Base-by-base conservation (phyloP, 352 stramenopile species). In the Saprolegnia diclina region DNA sequence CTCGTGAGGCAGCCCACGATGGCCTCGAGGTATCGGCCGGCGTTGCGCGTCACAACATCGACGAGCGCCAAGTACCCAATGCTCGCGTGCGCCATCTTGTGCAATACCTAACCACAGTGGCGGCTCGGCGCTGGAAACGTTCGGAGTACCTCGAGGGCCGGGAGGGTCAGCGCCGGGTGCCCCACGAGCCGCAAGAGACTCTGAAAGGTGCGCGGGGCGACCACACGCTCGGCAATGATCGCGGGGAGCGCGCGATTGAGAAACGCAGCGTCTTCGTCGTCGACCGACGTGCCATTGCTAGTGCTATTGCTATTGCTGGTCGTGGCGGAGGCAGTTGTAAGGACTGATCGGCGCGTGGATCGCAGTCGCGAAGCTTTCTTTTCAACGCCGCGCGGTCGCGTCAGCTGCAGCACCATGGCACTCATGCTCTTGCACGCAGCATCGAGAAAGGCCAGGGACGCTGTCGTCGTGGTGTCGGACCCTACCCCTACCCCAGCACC, bases 1-100 rank as follows among this genome's bases (percentile, higher is more conserved):
- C 79, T 71, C 16, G 73, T 73, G 54, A 93, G 76, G 64, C 77
- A 85, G 0, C 73, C 18, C 0, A 87, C 57, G 38, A 89, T 66
- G 21, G 75, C 63, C 46, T 87, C 78, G 22, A 91, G 70, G 44
- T 72, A 71, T 22, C 79, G 78, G 0, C 85, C 83, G 21, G 79
- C 83, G 65, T 78, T 75, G 37, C 77, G 73, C 10, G 83, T 90
- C 1, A 91, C 67, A 0, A 75, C 73, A 44, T 88, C 82, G 1
- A 93, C 64, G 4, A 93, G 59, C 24, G 74, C 56, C 14, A 72
- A 71, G 52, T 89, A 92, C 0, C 82, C 85, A 19, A 85, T n/a
- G 21, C n/a, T 32, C 1, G 46, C 21, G 11, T 62, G 37, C 4
- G 63, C 63, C 16, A 69, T 13, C 24, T 69, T 69, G 53, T 69